Evolutionary conservation across 1,139 yeast species (phyloP).

Genomic region (Hanseniaspora uvarum): DNA sequence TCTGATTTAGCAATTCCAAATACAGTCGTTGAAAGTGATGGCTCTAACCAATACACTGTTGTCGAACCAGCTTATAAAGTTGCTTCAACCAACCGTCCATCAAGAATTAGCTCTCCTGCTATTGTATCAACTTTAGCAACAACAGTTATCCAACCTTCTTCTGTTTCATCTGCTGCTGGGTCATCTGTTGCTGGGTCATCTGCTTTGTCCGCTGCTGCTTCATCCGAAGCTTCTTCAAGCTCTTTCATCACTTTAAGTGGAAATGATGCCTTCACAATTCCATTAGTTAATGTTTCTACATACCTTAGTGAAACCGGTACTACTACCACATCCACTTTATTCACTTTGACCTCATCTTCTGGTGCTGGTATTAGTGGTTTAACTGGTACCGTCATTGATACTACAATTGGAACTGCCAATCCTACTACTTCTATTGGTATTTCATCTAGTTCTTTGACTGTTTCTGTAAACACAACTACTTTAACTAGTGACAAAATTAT

Average conservation of each 20-base stretch:
- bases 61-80: conserved; percentile 2
- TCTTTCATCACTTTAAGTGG: neutral
- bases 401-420: conserved; percentile 21
- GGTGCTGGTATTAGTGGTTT: conserved; percentile 19
- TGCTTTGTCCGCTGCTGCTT: neutral
- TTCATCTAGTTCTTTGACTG: conserved; percentile 22
- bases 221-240: neutral
- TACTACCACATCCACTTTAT: conserved; percentile 25
- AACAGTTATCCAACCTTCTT: neutral
- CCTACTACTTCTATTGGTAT: conserved; percentile 26
- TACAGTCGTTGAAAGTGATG: conserved; percentile 1
- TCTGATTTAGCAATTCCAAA: neutral
- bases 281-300: conserved; percentile 17
- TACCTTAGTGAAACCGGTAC: conserved; percentile 21
- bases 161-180: neutral
- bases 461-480: conserved; percentile 24
- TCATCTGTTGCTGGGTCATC: neutral
- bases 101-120: neutral
- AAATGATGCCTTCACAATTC: neutral
- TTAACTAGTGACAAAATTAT: conserved; percentile 22
- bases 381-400: conserved; percentile 22
- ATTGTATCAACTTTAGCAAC: neutral
- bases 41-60: neutral
- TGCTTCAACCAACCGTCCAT: neutral
- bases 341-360: conserved; percentile 21